A percentile compares a stretch with the other conserved stretches of the same genome.
These are phyloP conservation scores for Podila minutissima DNA, from an alignment of 192 early-diverging fungal species.

Conservation along the genomic window DNA sequence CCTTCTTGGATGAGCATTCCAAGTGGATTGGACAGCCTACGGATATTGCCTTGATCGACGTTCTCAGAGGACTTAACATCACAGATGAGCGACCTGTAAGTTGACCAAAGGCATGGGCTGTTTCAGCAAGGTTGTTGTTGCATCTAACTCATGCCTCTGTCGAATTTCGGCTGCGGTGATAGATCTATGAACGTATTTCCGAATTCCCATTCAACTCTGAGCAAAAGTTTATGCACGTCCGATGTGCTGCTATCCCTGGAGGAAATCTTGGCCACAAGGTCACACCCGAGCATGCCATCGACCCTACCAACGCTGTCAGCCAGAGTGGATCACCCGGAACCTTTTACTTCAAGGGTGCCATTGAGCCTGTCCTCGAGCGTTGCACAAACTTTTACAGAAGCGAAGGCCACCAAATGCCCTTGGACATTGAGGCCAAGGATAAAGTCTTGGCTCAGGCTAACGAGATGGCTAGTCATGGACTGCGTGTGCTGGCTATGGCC, in stretches of 20 bases:
- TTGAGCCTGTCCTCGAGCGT: slow-evolving; percentile 80
- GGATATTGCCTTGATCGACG: slow-evolving; percentile 91
- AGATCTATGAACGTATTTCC: slow-evolving; percentile 65
- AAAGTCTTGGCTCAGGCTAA: slow-evolving; percentile 66
- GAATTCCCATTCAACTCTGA: slow-evolving; percentile 95
- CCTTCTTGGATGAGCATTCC: slow-evolving; percentile 75
- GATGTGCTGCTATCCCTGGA: slow-evolving; percentile 51
- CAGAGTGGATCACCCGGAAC: slow-evolving; percentile 39
- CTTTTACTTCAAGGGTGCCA: slow-evolving; percentile 85
- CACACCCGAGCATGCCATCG: slow-evolving; percentile 43
- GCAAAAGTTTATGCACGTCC: slow-evolving; percentile 93
- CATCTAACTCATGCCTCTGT: not conserved
- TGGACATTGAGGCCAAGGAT: slow-evolving; percentile 69
- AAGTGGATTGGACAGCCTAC: slow-evolving; percentile 91
- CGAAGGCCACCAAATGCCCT: slow-evolving; percentile 55
- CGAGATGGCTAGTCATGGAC: slow-evolving; percentile 78
- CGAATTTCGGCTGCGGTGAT: slow-evolving; percentile 2
- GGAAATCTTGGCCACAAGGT: slow-evolving; percentile 22
- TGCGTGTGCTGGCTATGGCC: slow-evolving; percentile 91
- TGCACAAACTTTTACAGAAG: slow-evolving; percentile 73
- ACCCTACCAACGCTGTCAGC: slow-evolving; percentile 43
- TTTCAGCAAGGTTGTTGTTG: not conserved
- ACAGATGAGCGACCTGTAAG: slow-evolving; percentile 80
- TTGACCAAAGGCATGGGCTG: not conserved
- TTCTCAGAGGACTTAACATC: slow-evolving; percentile 62